These are phyloP conservation scores for Volvox africanus DNA, from an alignment of 139 green algal species.

Conservation along the genomic window DNA sequence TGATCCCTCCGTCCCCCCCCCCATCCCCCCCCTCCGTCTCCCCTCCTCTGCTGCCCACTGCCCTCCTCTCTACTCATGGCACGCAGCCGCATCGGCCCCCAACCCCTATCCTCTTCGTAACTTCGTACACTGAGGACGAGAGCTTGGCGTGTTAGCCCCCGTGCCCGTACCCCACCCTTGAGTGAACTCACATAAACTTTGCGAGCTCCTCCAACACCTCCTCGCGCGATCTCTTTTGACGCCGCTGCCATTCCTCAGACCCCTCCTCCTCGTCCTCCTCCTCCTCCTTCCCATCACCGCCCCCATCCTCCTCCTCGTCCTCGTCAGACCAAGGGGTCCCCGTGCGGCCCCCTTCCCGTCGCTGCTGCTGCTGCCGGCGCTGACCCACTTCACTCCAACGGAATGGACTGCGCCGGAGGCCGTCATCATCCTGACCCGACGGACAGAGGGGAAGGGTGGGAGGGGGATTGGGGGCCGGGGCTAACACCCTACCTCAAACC, in stretches of 20 bases:
- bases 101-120: not conserved
- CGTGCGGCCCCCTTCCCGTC: not conserved
- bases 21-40: not conserved
- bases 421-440: too few relatives aligned
- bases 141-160: not conserved
- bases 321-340: not conserved
- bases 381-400: too few relatives aligned
- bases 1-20: not conserved
- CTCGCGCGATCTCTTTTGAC: not conserved
- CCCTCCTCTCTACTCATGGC: not conserved
- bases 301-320: not conserved
- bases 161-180: not conserved
- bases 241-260: not conserved
- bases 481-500: too few relatives aligned
- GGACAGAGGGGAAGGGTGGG: too few relatives aligned
- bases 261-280: not conserved
- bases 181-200: constrained; percentile 26
- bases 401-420: too few relatives aligned
- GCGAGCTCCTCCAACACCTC: constrained; percentile 39
- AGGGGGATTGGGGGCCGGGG: too few relatives aligned
- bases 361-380: not conserved
- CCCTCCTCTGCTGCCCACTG: not conserved
- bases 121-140: too few relatives aligned
- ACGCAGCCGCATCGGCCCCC: not conserved
- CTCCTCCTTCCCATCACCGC: not conserved